phyloP scores from a whole-genome alignment of 1,284 basidiomycete species.

The Ganoderma boninense region DNA sequence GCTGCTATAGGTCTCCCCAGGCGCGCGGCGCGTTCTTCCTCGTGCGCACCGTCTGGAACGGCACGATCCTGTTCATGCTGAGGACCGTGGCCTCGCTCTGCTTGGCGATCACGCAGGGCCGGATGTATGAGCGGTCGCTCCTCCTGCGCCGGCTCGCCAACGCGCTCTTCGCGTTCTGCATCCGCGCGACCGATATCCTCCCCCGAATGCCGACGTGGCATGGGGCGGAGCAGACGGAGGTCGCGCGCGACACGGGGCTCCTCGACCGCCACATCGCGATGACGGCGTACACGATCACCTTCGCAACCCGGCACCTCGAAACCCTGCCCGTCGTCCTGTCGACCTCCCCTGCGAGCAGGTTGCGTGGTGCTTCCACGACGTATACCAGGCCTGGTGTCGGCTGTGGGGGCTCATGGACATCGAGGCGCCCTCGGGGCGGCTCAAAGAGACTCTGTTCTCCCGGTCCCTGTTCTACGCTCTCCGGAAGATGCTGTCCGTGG shows the following conservation, averaged over 20 bases:
- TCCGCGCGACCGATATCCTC: constrained; percentile 15
- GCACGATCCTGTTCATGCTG: neutral
- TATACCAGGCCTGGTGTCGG: neutral
- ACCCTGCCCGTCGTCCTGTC: neutral
- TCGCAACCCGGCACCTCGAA: constrained; percentile 17
- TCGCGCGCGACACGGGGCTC: constrained; percentile 10
- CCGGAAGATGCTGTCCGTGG: neutral
- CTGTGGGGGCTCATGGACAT: constrained; percentile 1
- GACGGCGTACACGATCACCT: constrained; percentile 26
- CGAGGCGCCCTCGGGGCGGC: neutral
- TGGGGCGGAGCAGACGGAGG: constrained; percentile 23
- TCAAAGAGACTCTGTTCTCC: neutral
- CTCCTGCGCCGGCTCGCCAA: constrained; percentile 3
- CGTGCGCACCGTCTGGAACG: constrained; percentile 6
- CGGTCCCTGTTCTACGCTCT: neutral
- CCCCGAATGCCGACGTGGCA: constrained; percentile 19
- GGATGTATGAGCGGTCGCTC: constrained; percentile 15
- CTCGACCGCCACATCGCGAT: constrained; percentile 25
- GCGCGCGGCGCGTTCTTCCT: constrained; percentile 25
- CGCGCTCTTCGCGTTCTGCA: constrained; percentile 9
- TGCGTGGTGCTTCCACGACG: neutral
- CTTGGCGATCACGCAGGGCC: constrained; percentile 10
- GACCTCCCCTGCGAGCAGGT: neutral
- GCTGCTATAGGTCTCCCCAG: constrained; percentile 32
- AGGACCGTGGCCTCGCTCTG: constrained; percentile 3